phyloP scores from a whole-genome alignment of 805 yeast species.

The Cyberlindnera japonica region DNA sequence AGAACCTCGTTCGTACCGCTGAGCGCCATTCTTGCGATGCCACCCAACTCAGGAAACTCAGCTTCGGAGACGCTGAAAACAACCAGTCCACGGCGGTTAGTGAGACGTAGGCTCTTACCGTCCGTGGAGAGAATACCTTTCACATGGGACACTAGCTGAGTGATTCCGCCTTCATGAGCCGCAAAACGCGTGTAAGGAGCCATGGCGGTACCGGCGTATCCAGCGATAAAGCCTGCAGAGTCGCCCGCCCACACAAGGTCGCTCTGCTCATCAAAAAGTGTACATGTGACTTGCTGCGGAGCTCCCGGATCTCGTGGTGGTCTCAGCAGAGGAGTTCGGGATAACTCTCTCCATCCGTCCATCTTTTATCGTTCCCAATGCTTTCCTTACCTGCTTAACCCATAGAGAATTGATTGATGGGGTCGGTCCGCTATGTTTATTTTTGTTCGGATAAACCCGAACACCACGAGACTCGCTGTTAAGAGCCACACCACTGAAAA shows the following conservation, averaged over 20 bases:
- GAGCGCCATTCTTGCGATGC: constrained; percentile 30
- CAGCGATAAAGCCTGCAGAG: constrained; percentile 39
- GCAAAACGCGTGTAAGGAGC: constrained; percentile 55
- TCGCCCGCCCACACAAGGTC: constrained; percentile 89
- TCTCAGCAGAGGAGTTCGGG: constrained; percentile 23
- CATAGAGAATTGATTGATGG: neutral
- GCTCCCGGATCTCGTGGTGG: constrained; percentile 19
- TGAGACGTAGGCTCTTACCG: constrained; percentile 45
- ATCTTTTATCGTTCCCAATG: constrained; percentile 11
- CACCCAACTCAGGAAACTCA: constrained; percentile 31
- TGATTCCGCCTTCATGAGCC: constrained; percentile 48
- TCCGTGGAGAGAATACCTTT: constrained; percentile 59
- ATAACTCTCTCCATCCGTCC: constrained; percentile 28
- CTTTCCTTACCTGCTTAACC: neutral
- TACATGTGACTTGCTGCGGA: constrained; percentile 17
- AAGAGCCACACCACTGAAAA: constrained; percentile 2
- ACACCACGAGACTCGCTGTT: neutral
- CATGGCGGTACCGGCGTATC: constrained; percentile 44
- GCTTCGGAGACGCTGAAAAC: constrained; percentile 31
- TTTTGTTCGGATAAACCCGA: constrained; percentile 2
- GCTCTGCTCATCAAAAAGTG: constrained; percentile 63
- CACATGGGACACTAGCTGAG: constrained; percentile 50
- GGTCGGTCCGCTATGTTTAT: neutral
- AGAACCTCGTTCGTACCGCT: constrained; percentile 40
- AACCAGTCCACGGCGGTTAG: constrained; percentile 54